Evolutionary conservation across 345 rosid species (phyloP).

Genomic region (Camelina laxa): DNA sequence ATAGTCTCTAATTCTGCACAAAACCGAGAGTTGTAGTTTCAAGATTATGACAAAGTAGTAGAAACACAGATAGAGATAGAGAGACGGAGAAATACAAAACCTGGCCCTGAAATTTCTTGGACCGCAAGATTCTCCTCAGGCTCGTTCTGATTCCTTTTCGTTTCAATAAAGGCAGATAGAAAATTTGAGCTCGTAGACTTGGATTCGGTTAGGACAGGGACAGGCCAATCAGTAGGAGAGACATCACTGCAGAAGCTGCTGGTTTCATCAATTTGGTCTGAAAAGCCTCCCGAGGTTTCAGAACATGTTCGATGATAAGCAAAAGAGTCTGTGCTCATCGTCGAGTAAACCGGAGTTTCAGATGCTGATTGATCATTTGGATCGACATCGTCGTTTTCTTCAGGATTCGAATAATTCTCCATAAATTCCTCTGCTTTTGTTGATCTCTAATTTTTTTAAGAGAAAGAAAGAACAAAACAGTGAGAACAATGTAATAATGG

Average conservation of each 20-base stretch:
- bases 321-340: slow-evolving; percentile 64
- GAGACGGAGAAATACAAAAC: slow-evolving; percentile 40
- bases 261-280: slow-evolving; percentile 68
- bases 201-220: slow-evolving; percentile 18
- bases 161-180: slow-evolving; percentile 36
- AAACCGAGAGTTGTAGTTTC: not conserved
- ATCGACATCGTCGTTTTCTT: slow-evolving; percentile 60
- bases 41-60: not conserved
- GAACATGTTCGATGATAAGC: slow-evolving; percentile 65
- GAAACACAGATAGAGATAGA: not conserved
- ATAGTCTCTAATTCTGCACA: slow-evolving; percentile 65
- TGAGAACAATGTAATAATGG: slow-evolving; percentile 20
- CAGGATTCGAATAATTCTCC: slow-evolving; percentile 51
- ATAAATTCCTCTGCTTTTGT: slow-evolving; percentile 44
- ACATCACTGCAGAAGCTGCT: slow-evolving; percentile 65
- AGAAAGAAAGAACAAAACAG: not conserved
- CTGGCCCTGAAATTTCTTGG: slow-evolving; percentile 59
- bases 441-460: not conserved
- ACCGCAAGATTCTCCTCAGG: slow-evolving; percentile 48
- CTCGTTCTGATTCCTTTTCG: slow-evolving; percentile 44
- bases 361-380: slow-evolving; percentile 57
- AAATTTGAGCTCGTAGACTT: not conserved
- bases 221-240: slow-evolving; percentile 69
- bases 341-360: slow-evolving; percentile 67
- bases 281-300: slow-evolving; percentile 63